Percentiles rank a stretch among this genome's conserved stretches.
These are phyloP conservation scores for Phytophthora pluvialis DNA, from an alignment of 352 stramenopile genomes.

Conservation along the genomic window DNA sequence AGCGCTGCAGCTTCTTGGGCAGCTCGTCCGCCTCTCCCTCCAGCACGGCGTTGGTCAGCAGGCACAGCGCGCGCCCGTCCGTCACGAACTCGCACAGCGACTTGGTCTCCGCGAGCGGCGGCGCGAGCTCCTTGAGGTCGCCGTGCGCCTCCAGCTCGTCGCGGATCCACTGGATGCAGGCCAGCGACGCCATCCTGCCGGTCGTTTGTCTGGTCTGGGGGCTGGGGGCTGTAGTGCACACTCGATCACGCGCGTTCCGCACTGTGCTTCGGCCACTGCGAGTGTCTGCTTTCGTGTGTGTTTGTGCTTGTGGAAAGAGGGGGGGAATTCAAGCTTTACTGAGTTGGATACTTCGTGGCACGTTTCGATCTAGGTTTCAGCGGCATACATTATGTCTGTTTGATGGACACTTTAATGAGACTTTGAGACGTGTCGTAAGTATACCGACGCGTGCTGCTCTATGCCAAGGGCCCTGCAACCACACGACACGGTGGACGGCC, in stretches of 20 bases:
- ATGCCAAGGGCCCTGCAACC: conserved; percentile 21
- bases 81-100: conserved; percentile 76
- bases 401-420: not conserved
- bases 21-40: conserved; percentile 41
- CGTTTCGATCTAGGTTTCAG: not conserved
- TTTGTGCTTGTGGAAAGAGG: conserved; percentile 6
- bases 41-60: conserved; percentile 59
- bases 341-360: not conserved
- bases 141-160: conserved; percentile 53
- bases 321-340: not conserved
- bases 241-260: not conserved
- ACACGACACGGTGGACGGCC: conserved; percentile 24
- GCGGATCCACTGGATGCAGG: conserved; percentile 67
- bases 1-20: conserved; percentile 76
- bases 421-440: not conserved
- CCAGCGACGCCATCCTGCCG: conserved; percentile 29
- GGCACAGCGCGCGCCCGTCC: conserved; percentile 77
- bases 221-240: not conserved
- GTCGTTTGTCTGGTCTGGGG: not conserved
- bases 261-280: conserved; percentile 23
- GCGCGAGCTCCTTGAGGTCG: conserved; percentile 36
- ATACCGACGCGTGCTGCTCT: conserved; percentile 9
- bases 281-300: conserved; percentile 17
- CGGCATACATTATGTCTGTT: not conserved
- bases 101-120: conserved; percentile 36